Percentiles rank a stretch among this genome's conserved stretches.
These are phyloP conservation scores for Trypanosoma theileri DNA, from an alignment of 208 protist species.

Conservation along the genomic window DNA sequence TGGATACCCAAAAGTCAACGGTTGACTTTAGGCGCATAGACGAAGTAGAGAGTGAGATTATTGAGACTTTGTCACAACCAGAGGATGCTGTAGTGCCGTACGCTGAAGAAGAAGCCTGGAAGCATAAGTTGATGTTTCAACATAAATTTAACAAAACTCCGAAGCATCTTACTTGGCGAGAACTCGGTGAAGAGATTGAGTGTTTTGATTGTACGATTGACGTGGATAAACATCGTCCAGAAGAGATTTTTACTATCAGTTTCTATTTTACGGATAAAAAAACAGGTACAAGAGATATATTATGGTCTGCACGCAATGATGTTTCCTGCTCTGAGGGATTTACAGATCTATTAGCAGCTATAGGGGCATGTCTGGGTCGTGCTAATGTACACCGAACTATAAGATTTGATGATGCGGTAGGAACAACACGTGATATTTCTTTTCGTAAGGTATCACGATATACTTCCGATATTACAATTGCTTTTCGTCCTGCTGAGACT, in stretches of 20 bases:
- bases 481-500: conserved; percentile 73
- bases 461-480: conserved; percentile 80
- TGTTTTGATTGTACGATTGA: conserved; percentile 89
- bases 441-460: conserved; percentile 85
- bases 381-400: conserved; percentile 87
- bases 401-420: conserved; percentile 81
- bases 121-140: conserved; percentile 89
- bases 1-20: conserved; percentile 64
- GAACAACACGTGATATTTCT: conserved; percentile 71
- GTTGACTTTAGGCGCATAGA: conserved; percentile 88
- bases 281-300: conserved; percentile 62
- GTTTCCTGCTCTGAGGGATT: conserved; percentile 83
- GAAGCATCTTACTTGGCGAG: conserved; percentile 87
- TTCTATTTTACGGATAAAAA: conserved; percentile 86
- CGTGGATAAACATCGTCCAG: conserved; percentile 82
- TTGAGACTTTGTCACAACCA: conserved; percentile 50
- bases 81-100: conserved; percentile 75
- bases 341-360: conserved; percentile 79
- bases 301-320: conserved; percentile 83
- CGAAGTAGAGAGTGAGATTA: conserved; percentile 83
- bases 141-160: conserved; percentile 86
- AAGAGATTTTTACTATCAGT: conserved; percentile 85
- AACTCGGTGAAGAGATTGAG: conserved; percentile 88
- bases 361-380: conserved; percentile 80
- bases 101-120: conserved; percentile 82